Evolutionary conservation across 2,329 filamentous ascomycete genomes (phyloP).

Genomic region (Pestalotiopsis sp.): DNA sequence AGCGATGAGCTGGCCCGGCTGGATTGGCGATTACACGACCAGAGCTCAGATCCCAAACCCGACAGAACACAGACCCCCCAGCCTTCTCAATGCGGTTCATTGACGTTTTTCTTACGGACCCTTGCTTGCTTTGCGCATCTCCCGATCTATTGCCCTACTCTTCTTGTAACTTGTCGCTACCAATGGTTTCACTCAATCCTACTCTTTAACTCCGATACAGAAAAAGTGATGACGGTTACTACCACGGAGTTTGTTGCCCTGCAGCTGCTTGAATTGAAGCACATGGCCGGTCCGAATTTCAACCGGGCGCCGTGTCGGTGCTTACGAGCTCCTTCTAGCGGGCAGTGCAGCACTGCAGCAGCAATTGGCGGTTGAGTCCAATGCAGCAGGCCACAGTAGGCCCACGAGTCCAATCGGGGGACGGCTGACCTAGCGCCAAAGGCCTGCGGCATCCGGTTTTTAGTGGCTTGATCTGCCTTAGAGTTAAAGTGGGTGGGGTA

Average conservation of each 20-base stretch:
- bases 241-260: neutral
- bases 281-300: neutral
- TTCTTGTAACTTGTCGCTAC: neutral
- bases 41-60: neutral
- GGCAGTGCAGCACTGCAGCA: neutral
- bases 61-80: neutral
- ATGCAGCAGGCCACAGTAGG: neutral
- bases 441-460: neutral
- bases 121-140: neutral
- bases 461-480: neutral
- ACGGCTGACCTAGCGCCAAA: neutral
- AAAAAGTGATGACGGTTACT: neutral
- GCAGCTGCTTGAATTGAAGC: neutral
- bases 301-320: neutral
- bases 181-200: too few species aligned
- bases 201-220: neutral
- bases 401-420: neutral
- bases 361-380: neutral
- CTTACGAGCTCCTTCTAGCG: neutral
- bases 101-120: neutral
- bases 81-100: neutral
- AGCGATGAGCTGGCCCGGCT: constrained; percentile 1
- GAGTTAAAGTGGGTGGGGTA: neutral
- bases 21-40: constrained; percentile 7
- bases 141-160: neutral